Evolutionary conservation across 208 protist genomes (phyloP), one percentile per base, ranked within the genome.

Genomic region (Leishmania tropica): DNA sequence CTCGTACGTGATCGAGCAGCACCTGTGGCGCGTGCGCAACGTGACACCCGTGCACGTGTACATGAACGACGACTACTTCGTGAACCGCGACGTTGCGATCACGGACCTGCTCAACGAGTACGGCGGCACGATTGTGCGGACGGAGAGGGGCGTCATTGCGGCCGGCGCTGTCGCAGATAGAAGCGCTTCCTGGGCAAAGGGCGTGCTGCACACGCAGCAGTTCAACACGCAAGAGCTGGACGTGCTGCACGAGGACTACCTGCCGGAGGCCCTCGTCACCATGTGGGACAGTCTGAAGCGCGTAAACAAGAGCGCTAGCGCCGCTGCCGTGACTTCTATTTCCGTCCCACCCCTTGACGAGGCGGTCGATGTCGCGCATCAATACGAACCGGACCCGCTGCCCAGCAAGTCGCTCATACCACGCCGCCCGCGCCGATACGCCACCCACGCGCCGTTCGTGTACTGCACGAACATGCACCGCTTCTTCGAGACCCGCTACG

Each of bases 61-160:
- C 85, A 86, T 93, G 76, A 95, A 95, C 85, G 91, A 95, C 80
- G 91, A 95, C 85, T 95, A 93, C 81, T 93, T 93, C 77, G 85
- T 95, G 51, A 89, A 93, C 82, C 91, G 89, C 76, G 79, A 89
- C 78, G 83, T 88, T 54, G 84, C 68, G 19, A 83, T 95, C 60
- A 88, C 80, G 67, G 86, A 95, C 83, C 80, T 93, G 64, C 56
- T 95, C 37, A 95, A 95, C 81, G 74, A 86, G 75, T 84, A 88
- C 80, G 91, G 91, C 70, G 91, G 91, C 78, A 88, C 88, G 11
- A 91, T 90, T 60, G 80, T 93, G 65, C 88, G 89, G 21, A 87
- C 84, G 45, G 92, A 93, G 77, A 1, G 13, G 7, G 7, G 3
- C 21, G 1, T 60, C 56, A 62, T 62, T 62, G 21, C 21, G 21